Percentiles rank a stretch among this genome's conserved stretches.
Evolutionary conservation across 495 filamentous ascomycete species (phyloP).

Genomic region (Penicillium desertorum): DNA sequence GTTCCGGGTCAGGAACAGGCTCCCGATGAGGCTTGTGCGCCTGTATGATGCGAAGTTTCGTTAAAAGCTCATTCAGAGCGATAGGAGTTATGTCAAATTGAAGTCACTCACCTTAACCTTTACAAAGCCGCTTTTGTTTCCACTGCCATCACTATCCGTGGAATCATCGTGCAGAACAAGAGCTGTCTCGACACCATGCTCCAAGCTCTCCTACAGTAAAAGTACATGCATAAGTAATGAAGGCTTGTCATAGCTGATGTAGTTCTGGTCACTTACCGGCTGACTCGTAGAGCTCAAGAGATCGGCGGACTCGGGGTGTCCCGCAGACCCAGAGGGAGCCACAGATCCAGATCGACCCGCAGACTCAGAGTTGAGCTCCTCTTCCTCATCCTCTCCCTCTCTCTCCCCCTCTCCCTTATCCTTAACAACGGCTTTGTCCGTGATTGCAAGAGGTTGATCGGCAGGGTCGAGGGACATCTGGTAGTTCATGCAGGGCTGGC

Average conservation of each 20-base stretch:
- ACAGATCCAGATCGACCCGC: not conserved
- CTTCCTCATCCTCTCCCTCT: not conserved
- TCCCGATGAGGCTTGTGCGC: not conserved
- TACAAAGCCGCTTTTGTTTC: not conserved
- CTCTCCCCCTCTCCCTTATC: not conserved
- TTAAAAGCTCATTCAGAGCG: no score
- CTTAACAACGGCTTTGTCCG: not conserved
- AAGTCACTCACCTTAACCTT: constrained; percentile 2
- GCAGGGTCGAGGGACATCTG: constrained; percentile 2
- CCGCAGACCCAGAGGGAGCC: not conserved
- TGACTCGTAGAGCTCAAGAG: not conserved
- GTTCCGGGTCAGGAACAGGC: not conserved
- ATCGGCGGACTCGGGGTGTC: not conserved
- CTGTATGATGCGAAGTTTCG: not conserved
- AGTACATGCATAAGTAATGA: not conserved
- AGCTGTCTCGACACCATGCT: not conserved
- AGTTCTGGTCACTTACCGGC: not conserved
- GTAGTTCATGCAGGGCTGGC: constrained; percentile 11
- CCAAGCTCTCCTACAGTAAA: not conserved
- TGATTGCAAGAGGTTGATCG: not conserved
- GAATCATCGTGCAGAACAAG: not conserved
- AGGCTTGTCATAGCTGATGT: not conserved
- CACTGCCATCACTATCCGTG: not conserved
- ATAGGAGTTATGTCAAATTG: not conserved
- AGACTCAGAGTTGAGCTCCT: not conserved